phyloP scores from a whole-genome alignment of 257 asterid species.

The Anisodus acutangulus region DNA sequence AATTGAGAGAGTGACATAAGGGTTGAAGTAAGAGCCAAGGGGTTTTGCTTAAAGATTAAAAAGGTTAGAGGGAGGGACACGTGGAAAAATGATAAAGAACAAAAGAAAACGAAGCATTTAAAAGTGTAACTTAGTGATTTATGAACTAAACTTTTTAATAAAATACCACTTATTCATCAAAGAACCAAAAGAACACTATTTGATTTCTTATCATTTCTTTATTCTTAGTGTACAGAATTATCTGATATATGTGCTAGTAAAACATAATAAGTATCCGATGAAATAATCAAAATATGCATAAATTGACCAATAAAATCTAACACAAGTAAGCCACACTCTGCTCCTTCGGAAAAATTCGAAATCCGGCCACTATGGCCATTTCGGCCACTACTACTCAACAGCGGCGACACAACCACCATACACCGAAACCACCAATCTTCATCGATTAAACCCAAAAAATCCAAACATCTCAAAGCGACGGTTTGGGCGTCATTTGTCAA shows the following conservation, averaged over 20 bases:
- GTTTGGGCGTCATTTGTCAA: too few relatives aligned
- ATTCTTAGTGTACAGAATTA: not conserved
- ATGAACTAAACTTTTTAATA: not conserved
- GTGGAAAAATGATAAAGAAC: not conserved
- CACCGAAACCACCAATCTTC: too few relatives aligned
- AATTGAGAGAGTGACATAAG: not conserved
- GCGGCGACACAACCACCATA: too few relatives aligned
- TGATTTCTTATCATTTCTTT: not conserved
- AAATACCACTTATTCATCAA: not conserved
- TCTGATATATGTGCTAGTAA: accelerated
- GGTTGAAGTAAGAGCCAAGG: not conserved
- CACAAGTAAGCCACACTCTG: too few relatives aligned
- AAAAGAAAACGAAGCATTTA: not conserved
- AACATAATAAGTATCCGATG: not conserved
- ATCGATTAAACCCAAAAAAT: too few relatives aligned
- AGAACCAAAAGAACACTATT: not conserved
- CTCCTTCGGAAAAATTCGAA: too few relatives aligned
- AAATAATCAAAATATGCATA: not conserved
- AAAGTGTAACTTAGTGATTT: not conserved
- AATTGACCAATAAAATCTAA: not conserved
- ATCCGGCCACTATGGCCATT: too few relatives aligned
- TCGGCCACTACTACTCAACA: too few relatives aligned
- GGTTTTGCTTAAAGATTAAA: slow-evolving; percentile 36
- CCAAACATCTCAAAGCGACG: too few relatives aligned
- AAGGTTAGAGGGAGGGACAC: slow-evolving; percentile 26